These are phyloP conservation scores for Blastocystis sp. DNA, from an alignment of 352 stramenopile species.

Conservation along the genomic window DNA sequence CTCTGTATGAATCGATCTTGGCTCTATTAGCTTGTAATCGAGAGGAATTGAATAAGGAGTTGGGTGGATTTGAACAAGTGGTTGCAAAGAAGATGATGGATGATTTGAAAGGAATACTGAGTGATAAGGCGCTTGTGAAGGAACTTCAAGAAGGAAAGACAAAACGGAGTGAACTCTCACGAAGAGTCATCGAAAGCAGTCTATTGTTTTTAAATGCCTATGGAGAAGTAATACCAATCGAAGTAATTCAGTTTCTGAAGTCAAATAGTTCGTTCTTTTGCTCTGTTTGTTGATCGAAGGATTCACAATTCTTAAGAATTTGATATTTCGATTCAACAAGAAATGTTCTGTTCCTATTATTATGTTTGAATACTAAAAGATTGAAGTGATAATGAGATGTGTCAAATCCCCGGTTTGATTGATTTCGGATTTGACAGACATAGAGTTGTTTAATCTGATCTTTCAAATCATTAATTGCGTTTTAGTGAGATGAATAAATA, in stretches of 20 bases:
- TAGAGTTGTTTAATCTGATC: no score
- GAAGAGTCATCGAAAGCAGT: not conserved
- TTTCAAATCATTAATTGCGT: no score
- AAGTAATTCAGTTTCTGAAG: not conserved
- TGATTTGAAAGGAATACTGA: not conserved
- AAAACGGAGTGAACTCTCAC: not conserved
- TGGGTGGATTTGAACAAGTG: constrained; percentile 29
- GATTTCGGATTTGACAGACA: no score
- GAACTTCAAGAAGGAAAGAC: not conserved
- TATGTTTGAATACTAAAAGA: no score
- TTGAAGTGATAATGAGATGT: no score
- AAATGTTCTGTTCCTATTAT: not conserved
- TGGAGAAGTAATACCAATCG: constrained; percentile 6
- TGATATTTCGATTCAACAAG: not conserved
- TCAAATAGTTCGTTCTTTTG: constrained; percentile 12
- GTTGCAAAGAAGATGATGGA: constrained; percentile 23
- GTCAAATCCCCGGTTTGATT: no score
- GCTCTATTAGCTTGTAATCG: not conserved
- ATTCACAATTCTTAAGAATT: not conserved
- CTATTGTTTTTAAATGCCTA: constrained; percentile 31
- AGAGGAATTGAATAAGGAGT: not conserved
- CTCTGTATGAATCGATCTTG: constrained; percentile 13
- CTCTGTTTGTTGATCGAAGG: constrained; percentile 9
- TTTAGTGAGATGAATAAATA: no score
- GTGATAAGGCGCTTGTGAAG: not conserved